Base-by-base conservation (phyloP, 2,329 filamentous ascomycete genomes). In the Fusarium sp. region DNA sequence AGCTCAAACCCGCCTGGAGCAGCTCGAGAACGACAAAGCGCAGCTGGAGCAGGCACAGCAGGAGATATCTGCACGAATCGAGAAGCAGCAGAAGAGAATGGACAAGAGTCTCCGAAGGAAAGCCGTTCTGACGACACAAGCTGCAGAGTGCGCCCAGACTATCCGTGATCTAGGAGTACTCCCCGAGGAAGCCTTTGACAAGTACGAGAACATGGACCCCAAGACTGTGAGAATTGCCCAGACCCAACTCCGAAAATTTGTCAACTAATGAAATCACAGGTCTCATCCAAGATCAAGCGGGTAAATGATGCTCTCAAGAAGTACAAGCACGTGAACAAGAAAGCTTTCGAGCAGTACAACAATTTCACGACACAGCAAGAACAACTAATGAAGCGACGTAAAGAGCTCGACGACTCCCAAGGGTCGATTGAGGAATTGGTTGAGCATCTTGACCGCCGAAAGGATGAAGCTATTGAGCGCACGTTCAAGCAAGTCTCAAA, bases 261-360 rank as follows among this genome's bases (percentile, higher is more conserved):
- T 15, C 9, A 35, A 39, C 66, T 70, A 48, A 70, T 27, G 44
- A 52, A 8, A 4, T 4, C 10, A 5, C 59, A 86, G 82, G 85
- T 86, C 56, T 80, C 80, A n/a, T 79, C 79, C 36, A 88, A 89
- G 53, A 85, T 98, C 21, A 93, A 95, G 78, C 96, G 93, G 71
- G 92, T 94, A 71, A 96, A 96, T 63, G 92, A 97, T 68, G 88
- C 91, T 0, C 82, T 98, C 50, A 98, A 98, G 79, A 97, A 97
- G 74, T 98, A 95, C 79, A 92, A 93, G 51, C 92, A 97, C 71
- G 93, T 99, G 78, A 99, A 99, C 84, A 99, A 98, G 80, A 98
- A 99, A 79, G 95, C 95, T 0, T 97, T 98, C 73, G 96, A 99
- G 77, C 95, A 99, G 75, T 99, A 98, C 80, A 96, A 94, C 79